Evolutionary conservation across 108 stramenopile genomes (phyloP).

Genomic region (Stephanodiscus triporus): DNA sequence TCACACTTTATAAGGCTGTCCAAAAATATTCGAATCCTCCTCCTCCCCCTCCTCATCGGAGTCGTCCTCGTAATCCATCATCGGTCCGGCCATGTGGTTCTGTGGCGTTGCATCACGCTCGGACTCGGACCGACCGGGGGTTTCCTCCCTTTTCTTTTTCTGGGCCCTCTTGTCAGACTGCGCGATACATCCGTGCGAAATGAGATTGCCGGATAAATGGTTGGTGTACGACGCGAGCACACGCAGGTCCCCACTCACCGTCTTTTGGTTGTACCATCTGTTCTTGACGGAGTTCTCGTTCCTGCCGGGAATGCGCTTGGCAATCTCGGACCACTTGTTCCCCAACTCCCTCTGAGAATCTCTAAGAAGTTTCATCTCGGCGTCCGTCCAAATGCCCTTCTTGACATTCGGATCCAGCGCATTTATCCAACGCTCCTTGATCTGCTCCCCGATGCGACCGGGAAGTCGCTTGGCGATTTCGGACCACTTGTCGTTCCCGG

Average conservation of each 20-base stretch:
- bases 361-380: conserved; percentile 60
- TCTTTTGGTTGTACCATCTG: conserved; percentile 85
- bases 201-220: not conserved
- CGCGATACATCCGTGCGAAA: not conserved
- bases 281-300: conserved; percentile 95
- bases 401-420: conserved; percentile 88
- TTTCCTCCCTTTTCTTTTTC: not conserved
- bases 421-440: conserved; percentile 95
- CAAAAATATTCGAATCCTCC: not conserved
- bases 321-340: conserved; percentile 79
- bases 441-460: conserved; percentile 93
- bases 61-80: not conserved
- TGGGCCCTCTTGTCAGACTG: conserved; percentile 7
- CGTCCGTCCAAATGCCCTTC: conserved; percentile 79
- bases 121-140: not conserved
- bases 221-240: not conserved
- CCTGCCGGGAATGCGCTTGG: conserved; percentile 88
- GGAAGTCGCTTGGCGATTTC: conserved; percentile 80
- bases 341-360: conserved; percentile 15
- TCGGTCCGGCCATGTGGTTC: not conserved
- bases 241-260: conserved; percentile 13
- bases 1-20: not conserved
- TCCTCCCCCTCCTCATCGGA: conserved; percentile 1
- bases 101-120: not conserved
- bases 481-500: conserved; percentile 58